Evolutionary conservation across 148 eudicot species (phyloP), one percentile per base, ranked within the genome.

Genomic region (Beta vulgaris): DNA sequence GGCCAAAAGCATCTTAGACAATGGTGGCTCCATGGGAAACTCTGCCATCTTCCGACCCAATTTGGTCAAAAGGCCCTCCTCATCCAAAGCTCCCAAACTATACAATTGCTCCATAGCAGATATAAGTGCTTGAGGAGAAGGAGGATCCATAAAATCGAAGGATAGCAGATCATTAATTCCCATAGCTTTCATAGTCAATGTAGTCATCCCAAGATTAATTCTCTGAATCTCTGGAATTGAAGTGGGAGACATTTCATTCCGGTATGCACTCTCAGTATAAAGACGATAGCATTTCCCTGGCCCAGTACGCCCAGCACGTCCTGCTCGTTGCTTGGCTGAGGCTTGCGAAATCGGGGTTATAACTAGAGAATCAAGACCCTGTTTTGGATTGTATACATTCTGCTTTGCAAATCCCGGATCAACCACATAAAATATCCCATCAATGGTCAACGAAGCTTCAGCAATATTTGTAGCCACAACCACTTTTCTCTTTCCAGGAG

Each of bases 381-480:
- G 93, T 59, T 87, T 90, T 9, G 96, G 93, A 63, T 93, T 93
- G 83, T 91, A 93, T 7, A 89, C 96, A 83, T 93, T 93, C 75
- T 89, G 91, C 82, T 93, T 93, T 5, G 93, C 98, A 74, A 89
- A 90, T 15, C 98, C 98, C 14, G 98, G 93, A 61, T 93, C 96
- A 69, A 93, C 86, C 64, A 93, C 98, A 82, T 89, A 93, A 80
- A 84, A 89, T 75, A 93, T 95, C 23, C 99, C 99, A 75, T 92
- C 97, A 53, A 95, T 92, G 42, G 94, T 95, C 86, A 95, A 82
- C 70, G 99, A 95, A 69, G 99, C 97, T 83, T 95, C 99, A 32
- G 97, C 99, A 77, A 95, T 92, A 78, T 95, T 95, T 51, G 99
- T 95, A 23, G 99, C 99, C 58, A 92, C 97, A 6, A 95, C 97